phyloP scores from a whole-genome alignment of 192 early-diverging fungal genomes.

The Umbelopsis sp. region DNA sequence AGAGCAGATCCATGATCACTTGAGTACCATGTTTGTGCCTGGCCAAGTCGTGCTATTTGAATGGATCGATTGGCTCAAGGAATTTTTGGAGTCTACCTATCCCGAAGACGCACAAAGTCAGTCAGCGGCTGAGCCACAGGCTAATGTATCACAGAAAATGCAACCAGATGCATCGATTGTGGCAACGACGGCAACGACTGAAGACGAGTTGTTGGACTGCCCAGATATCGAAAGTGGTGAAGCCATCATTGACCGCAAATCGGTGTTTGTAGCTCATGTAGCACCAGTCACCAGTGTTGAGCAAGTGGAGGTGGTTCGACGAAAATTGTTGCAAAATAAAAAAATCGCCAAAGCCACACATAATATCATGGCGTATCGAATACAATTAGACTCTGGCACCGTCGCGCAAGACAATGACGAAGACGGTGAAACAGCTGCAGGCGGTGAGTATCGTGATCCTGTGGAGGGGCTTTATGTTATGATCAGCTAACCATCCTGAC shows the following conservation, averaged over 20 bases:
- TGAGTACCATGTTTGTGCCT: slow-evolving; percentile 56
- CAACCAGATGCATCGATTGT: background rate
- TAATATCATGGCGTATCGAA: slow-evolving; percentile 89
- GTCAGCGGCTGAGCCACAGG: slow-evolving; percentile 1
- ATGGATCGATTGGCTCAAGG: slow-evolving; percentile 64
- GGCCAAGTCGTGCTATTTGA: slow-evolving; percentile 69
- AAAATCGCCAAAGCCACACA: slow-evolving; percentile 86
- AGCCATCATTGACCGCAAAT: slow-evolving; percentile 78
- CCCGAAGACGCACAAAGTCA: background rate
- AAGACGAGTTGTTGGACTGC: background rate
- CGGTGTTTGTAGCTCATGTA: slow-evolving; percentile 83
- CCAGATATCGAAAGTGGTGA: slow-evolving; percentile 58
- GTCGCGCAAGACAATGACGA: slow-evolving; percentile 86
- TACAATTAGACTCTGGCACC: slow-evolving; percentile 55
- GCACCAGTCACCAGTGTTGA: slow-evolving; percentile 55
- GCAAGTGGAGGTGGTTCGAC: slow-evolving; percentile 59
- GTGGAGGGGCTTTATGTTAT: background rate
- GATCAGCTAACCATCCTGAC: background rate
- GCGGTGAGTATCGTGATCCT: slow-evolving; percentile 45
- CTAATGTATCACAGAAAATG: background rate
- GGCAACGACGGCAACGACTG: background rate
- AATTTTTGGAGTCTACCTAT: slow-evolving; percentile 46
- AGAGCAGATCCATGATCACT: slow-evolving; percentile 47
- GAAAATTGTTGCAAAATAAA: slow-evolving; percentile 64
- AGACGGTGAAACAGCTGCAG: slow-evolving; percentile 93